Conservation (phyloP, 1,284 basidiomycete genomes). For the Stereum hirsutum region DNA sequence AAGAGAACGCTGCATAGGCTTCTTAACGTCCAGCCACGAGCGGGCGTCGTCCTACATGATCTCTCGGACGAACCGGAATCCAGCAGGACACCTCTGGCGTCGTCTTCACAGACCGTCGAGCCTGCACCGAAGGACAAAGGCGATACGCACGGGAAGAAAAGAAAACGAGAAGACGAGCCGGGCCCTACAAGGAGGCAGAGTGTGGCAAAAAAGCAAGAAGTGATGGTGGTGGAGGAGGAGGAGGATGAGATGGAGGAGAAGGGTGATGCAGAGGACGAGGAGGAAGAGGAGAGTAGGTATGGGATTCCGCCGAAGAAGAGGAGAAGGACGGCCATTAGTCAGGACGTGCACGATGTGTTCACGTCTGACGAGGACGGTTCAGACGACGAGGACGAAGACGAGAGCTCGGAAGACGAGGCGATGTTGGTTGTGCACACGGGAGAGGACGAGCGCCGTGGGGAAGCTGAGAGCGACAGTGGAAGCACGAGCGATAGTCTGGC, state of each 20-base stretch:
- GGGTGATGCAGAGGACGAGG: constrained; percentile 29
- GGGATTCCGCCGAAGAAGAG: constrained; percentile 44
- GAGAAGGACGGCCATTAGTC: constrained; percentile 25
- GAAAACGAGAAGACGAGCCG: constrained; percentile 11
- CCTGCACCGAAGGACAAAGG: too few species aligned
- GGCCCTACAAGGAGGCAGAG: too few species aligned
- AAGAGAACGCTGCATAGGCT: constrained; percentile 50
- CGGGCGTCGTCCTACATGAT: constrained; percentile 11
- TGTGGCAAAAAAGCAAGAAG: constrained; percentile 21
- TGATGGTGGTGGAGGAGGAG: constrained; percentile 13
- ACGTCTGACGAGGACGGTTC: constrained; percentile 36
- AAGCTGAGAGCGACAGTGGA: too few species aligned
- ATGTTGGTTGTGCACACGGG: constrained; percentile 11
- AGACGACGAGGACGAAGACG: constrained; percentile 12
- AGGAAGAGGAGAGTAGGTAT: constrained; percentile 45
- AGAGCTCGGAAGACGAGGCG: too few species aligned
- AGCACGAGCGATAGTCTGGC: constrained; percentile 16
- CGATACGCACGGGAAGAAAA: constrained; percentile 2
- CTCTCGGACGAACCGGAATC: too few species aligned
- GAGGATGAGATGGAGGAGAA: constrained; percentile 36
- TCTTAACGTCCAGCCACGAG: constrained; percentile 37
- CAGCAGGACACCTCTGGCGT: too few species aligned
- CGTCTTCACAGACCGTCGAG: too few species aligned
- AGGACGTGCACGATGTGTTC: constrained; percentile 35
- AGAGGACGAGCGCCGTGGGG: too few species aligned